Percentiles rank a stretch among this genome's conserved stretches.
Conservation (phyloP, 345 rosid species). For the Angophora floribunda region DNA sequence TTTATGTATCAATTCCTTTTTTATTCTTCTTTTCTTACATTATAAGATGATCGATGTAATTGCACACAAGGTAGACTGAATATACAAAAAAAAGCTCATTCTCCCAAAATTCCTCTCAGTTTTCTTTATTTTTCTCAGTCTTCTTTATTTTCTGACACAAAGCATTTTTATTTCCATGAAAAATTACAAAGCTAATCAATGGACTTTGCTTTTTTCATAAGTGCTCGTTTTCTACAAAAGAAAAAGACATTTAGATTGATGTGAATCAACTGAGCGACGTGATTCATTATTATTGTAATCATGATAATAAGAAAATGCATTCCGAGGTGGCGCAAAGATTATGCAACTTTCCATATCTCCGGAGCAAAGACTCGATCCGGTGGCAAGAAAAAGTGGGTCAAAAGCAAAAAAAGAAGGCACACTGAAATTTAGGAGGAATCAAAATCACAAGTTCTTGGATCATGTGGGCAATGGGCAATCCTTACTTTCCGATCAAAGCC, state of each 20-base stretch:
- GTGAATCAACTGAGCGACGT: accelerated
- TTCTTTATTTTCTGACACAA: no score
- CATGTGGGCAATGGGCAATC: background rate
- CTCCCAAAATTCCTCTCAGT: no score
- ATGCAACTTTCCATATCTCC: background rate
- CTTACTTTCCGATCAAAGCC: background rate
- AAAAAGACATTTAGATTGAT: background rate
- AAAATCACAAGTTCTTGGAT: background rate
- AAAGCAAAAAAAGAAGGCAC: background rate
- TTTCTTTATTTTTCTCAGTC: no score
- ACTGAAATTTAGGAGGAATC: background rate
- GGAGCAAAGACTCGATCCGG: background rate
- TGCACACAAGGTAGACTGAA: no score
- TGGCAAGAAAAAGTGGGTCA: background rate
- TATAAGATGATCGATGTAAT: no score
- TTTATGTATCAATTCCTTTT: background rate
- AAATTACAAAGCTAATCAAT: background rate
- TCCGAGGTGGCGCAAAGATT: background rate
- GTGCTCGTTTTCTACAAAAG: background rate
- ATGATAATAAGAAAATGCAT: background rate
- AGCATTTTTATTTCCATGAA: background rate
- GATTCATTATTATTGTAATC: accelerated
- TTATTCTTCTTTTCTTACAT: no score
- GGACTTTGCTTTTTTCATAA: background rate
- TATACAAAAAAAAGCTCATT: no score